Evolutionary conservation across 2,329 filamentous ascomycete species (phyloP).

Genomic region (Emergomyces pasteurianus): DNA sequence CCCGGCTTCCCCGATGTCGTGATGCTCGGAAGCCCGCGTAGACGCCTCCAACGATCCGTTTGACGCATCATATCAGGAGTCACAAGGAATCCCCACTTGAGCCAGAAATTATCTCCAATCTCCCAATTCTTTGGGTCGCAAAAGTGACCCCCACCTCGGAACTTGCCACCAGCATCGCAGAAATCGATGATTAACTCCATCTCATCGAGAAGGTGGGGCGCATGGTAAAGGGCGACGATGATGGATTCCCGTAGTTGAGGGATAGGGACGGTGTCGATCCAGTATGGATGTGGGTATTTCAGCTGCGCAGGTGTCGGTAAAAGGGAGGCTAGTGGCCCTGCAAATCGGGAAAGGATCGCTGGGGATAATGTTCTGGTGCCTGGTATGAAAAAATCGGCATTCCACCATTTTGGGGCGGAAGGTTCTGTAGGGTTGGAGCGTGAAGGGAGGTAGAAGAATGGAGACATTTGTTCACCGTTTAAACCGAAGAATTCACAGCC

Average conservation of each 20-base stretch:
- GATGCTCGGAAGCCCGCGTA: neutral
- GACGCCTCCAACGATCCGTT: slow-evolving; percentile 1
- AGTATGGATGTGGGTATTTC: neutral
- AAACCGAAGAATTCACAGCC: neutral
- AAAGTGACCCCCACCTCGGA: neutral
- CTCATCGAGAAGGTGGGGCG: neutral
- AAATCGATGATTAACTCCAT: slow-evolving; percentile 1
- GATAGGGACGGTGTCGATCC: neutral
- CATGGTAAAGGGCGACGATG: neutral
- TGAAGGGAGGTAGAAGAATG: slow-evolving; percentile 2
- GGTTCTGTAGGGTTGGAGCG: neutral
- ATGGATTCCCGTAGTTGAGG: neutral
- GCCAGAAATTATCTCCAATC: slow-evolving; percentile 1
- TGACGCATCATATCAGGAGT: neutral
- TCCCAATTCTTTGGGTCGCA: slow-evolving; percentile 1
- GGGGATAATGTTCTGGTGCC: neutral
- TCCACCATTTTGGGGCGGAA: neutral
- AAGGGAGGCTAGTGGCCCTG: neutral
- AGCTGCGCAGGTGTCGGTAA: neutral
- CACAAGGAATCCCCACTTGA: slow-evolving; percentile 1
- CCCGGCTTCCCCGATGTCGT: neutral
- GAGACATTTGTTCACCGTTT: slow-evolving; percentile 2
- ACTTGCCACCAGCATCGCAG: neutral
- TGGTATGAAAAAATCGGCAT: slow-evolving; percentile 1
- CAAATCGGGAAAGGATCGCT: neutral